A percentile compares a stretch with the other conserved stretches of the same genome.
These are phyloP conservation scores for Thymus quinquecostatus DNA, from an alignment of 257 asterid species.

Conservation along the genomic window DNA sequence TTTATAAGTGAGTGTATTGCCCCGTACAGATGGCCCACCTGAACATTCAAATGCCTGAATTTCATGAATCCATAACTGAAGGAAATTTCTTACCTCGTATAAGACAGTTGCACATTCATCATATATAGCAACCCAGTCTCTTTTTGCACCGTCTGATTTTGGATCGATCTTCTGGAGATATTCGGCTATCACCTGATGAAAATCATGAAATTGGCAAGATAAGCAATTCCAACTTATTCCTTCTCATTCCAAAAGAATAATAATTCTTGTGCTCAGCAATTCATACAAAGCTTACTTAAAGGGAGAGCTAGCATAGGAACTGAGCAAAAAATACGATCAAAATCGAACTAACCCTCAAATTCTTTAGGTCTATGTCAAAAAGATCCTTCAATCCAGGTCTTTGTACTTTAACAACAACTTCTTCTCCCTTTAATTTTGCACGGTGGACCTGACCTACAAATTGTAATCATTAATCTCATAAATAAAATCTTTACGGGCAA, in stretches of 20 bases:
- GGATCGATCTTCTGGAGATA: slow-evolving; percentile 96
- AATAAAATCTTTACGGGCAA: slow-evolving; percentile 4
- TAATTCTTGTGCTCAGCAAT: slow-evolving; percentile 8
- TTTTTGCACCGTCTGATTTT: slow-evolving; percentile 97
- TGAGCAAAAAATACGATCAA: neutral
- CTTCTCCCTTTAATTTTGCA: slow-evolving; percentile 75
- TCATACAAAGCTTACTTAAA: slow-evolving; percentile 9
- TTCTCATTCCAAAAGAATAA: neutral
- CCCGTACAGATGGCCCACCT: neutral
- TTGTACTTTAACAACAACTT: slow-evolving; percentile 85
- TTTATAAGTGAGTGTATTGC: neutral
- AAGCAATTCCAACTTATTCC: neutral
- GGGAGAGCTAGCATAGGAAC: neutral
- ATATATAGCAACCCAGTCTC: slow-evolving; percentile 98
- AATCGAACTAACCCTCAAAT: slow-evolving; percentile 70
- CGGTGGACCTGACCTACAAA: slow-evolving; percentile 94
- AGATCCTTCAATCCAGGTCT: slow-evolving; percentile 94
- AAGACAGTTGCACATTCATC: slow-evolving; percentile 96
- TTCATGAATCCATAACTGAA: slow-evolving; percentile 7
- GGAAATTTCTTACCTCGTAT: slow-evolving; percentile 62
- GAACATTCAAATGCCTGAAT: neutral
- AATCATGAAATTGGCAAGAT: neutral
- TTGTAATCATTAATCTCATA: slow-evolving; percentile 22
- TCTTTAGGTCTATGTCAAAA: slow-evolving; percentile 90
- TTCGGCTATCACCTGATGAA: slow-evolving; percentile 77